Percentiles rank a stretch among this genome's conserved stretches.
phyloP scores from a whole-genome alignment of 2,329 filamentous ascomycete species.

The Elsinoe necatrix region DNA sequence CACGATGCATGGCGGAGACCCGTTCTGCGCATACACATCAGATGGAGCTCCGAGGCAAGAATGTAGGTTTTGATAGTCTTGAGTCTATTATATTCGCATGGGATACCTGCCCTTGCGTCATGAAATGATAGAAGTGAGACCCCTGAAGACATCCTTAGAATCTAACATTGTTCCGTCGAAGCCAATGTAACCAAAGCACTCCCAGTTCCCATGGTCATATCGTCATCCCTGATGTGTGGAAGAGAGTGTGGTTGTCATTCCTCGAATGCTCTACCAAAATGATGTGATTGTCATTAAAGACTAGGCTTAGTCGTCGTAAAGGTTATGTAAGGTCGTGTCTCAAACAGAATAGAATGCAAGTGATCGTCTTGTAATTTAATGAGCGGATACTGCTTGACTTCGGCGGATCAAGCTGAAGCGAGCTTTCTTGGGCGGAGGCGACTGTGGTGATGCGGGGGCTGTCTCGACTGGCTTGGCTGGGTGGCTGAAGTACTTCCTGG shows the following conservation, averaged over 20 bases:
- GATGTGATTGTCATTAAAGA: slow-evolving; percentile 9
- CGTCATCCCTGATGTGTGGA: slow-evolving; percentile 6
- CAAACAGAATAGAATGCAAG: neutral
- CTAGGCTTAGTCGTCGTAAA: slow-evolving; percentile 2
- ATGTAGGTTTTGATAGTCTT: slow-evolving; percentile 12
- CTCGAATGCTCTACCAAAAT: neutral
- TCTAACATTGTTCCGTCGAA: slow-evolving; percentile 10
- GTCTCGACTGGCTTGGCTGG: slow-evolving; percentile 8
- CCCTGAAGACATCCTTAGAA: neutral
- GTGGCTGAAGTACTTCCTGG: slow-evolving; percentile 16
- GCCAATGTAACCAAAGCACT: neutral
- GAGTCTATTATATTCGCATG: neutral
- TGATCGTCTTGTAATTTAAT: slow-evolving; percentile 12
- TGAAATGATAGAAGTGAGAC: neutral
- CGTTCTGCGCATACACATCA: neutral
- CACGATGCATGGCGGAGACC: neutral
- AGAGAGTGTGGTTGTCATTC: neutral
- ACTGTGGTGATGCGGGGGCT: neutral
- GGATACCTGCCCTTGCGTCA: neutral
- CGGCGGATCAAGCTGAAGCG: slow-evolving; percentile 18
- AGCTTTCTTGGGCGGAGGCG: slow-evolving; percentile 16
- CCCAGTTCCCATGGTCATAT: neutral
- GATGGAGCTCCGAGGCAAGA: neutral
- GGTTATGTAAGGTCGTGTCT: neutral
- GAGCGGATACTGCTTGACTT: slow-evolving; percentile 17